phyloP scores from a whole-genome alignment of 306 rosid genomes.

The Medicago lupulina region DNA sequence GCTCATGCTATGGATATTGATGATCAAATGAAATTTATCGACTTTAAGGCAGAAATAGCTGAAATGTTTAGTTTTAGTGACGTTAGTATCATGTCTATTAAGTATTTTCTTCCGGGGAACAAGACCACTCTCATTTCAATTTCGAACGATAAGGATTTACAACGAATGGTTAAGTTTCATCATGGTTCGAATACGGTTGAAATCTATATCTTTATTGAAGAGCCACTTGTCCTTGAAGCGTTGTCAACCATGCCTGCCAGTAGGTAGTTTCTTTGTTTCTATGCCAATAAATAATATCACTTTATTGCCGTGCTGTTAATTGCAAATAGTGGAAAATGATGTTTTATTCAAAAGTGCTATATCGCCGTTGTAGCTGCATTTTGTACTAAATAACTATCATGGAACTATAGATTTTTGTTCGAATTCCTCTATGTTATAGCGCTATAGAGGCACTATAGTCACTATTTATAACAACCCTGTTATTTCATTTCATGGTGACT shows the following conservation, averaged over 20 bases:
- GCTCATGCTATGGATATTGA: constrained; percentile 96
- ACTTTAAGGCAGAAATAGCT: constrained; percentile 75
- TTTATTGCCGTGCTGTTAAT: too few relatives aligned
- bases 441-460: too few relatives aligned
- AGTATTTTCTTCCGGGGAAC: constrained; percentile 94
- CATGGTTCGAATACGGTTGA: constrained; percentile 65
- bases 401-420: too few relatives aligned
- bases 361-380: too few relatives aligned
- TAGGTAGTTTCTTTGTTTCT: constrained; percentile 78
- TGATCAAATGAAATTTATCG: constrained; percentile 69
- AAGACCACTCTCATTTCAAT: constrained; percentile 88
- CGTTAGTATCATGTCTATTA: constrained; percentile 58
- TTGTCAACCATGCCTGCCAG: constrained; percentile 86
- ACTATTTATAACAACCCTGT: too few relatives aligned
- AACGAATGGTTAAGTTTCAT: constrained; percentile 88
- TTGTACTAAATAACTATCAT: too few relatives aligned
- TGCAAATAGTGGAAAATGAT: too few relatives aligned
- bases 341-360: too few relatives aligned
- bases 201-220: constrained; percentile 70
- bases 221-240: constrained; percentile 56
- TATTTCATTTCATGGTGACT: background rate
- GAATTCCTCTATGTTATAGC: too few relatives aligned
- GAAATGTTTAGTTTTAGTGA: constrained; percentile 73
- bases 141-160: constrained; percentile 94
- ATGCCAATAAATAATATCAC: background rate